Evolutionary conservation across 2,329 filamentous ascomycete genomes (phyloP), one percentile per base, ranked within the genome.

Genomic region (Lachnellula suecica): DNA sequence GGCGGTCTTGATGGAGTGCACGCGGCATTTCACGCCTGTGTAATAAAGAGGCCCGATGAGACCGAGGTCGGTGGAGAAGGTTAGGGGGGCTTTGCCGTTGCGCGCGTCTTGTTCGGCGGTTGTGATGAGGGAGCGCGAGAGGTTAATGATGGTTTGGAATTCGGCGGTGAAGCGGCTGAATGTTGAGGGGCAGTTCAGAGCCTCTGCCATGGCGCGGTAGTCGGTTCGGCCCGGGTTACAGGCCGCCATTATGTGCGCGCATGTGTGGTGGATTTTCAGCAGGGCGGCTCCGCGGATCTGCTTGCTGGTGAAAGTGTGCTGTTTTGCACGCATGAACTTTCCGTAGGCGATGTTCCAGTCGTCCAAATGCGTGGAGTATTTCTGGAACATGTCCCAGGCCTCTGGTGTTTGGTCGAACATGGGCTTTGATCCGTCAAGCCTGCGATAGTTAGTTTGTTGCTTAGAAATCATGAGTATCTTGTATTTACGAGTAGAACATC

Each of bases 31-130:
- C 1, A 62, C 43, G 34, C 56, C 61, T 0, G 51, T 51, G 46
- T 61, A 67, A 44, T 64, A 68, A 9, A 68, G 45, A 2, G 66
- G 65, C 3, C 58, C 65, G 4, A 68, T 52, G 11, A 68, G 37
- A 1, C 63, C 64, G 2, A 66, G 46, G 38, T 67, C 66, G 1
- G 64, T 57, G 10, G 60, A 63, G 34, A 67, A 67, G 1, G 59
- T 62, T 8, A 63, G 50, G 4, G 57, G 20, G 11, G 59, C 44
- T 46, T 59, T 62, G 4, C 62, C 63, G 7, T 43, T 47, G 45
- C 53, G 57, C 10, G 53, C 38, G 51, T 66, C 63, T 29, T 59
- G 51, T 29, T 66, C 63, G 1, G 55, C 54, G 20, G 64, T 57
- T 17, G 55, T 52, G 25, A 66, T 62, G 1, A 67, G 42, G 15